phyloP scores from a whole-genome alignment of 345 rosid genomes.

The Pelargonium nanum region DNA sequence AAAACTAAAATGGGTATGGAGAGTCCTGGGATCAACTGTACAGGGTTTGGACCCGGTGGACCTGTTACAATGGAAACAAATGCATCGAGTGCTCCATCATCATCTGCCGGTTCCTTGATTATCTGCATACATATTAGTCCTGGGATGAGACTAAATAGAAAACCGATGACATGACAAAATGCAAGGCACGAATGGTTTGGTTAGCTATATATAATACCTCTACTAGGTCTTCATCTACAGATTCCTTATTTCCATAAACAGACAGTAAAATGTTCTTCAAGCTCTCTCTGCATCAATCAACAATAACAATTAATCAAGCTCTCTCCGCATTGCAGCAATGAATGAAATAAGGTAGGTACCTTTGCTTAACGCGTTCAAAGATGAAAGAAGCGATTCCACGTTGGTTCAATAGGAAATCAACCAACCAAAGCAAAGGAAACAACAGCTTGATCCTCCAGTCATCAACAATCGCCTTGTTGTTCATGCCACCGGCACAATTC shows the following conservation, averaged over 20 bases:
- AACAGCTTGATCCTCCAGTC: conserved; percentile 93
- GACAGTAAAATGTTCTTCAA: conserved; percentile 54
- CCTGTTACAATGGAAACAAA: conserved; percentile 76
- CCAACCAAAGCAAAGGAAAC: conserved; percentile 58
- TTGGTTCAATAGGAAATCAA: conserved; percentile 71
- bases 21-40: conserved; percentile 46
- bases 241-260: conserved; percentile 63
- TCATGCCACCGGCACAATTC: conserved; percentile 96
- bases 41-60: conserved; percentile 89
- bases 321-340: neutral
- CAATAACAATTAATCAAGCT: neutral
- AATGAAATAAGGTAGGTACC: conserved; percentile 19
- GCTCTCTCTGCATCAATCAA: conserved; percentile 41
- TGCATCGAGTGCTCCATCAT: conserved; percentile 82
- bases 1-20: conserved; percentile 50
- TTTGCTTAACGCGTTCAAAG: conserved; percentile 64
- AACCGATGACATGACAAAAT: too few relatives aligned
- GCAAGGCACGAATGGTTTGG: too few relatives aligned
- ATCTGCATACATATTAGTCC: conserved; percentile 34
- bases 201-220: conserved; percentile 37
- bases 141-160: neutral
- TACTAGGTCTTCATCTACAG: conserved; percentile 70
- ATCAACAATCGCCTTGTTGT: conserved; percentile 83
- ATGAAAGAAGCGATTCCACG: conserved; percentile 51
- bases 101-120: conserved; percentile 64